Conservation (phyloP, 305 asterid genomes). For the Withania somnifera region DNA sequence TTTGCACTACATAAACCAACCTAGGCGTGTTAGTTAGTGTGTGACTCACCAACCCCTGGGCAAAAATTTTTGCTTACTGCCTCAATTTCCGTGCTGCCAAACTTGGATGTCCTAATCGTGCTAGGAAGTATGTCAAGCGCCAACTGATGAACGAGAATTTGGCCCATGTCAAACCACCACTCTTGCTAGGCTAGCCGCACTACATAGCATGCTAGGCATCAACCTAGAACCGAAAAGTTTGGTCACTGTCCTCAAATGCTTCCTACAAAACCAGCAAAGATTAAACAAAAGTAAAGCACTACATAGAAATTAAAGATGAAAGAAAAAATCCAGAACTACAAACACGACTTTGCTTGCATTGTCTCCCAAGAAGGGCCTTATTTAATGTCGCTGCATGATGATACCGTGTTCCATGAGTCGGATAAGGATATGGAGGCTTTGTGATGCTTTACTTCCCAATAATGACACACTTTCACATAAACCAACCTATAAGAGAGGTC, state of each 20-base stretch:
- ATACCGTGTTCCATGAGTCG: no score
- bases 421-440: no score
- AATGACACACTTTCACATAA: neutral
- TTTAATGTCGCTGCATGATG: no score
- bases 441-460: no score
- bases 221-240: neutral
- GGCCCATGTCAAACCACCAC: neutral
- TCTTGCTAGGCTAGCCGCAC: neutral
- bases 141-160: neutral
- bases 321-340: neutral
- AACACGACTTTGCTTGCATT: neutral
- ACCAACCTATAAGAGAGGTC: neutral
- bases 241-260: neutral
- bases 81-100: neutral
- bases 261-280: neutral
- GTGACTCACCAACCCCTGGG: neutral
- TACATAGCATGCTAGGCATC: neutral
- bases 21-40: neutral
- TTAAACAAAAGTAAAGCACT: neutral
- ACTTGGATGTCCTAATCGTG: neutral
- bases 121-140: neutral
- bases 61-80: neutral
- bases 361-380: no score
- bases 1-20: neutral
- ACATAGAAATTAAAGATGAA: no score